These are phyloP conservation scores for Cercophora newfieldiana DNA, from an alignment of 495 filamentous ascomycete genomes.

Conservation along the genomic window DNA sequence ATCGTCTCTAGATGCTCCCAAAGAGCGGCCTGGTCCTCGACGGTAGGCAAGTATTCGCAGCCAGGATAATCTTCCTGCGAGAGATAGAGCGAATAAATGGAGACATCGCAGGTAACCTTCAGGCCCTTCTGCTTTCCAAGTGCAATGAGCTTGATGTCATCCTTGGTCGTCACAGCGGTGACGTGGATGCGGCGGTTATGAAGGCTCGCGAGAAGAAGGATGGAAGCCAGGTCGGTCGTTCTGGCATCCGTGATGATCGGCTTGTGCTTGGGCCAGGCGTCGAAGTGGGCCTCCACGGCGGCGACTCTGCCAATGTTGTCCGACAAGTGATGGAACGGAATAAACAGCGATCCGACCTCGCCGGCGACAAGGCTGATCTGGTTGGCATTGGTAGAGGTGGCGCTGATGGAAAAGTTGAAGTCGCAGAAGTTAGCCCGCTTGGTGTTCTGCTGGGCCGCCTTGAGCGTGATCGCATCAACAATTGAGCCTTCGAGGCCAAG, in stretches of 20 bases:
- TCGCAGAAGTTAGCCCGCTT: slow-evolving; percentile 70
- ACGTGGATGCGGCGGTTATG: slow-evolving; percentile 84
- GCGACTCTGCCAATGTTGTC: slow-evolving; percentile 87
- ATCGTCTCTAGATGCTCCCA: slow-evolving; percentile 78
- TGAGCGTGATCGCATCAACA: slow-evolving; percentile 69
- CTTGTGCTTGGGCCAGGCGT: slow-evolving; percentile 77
- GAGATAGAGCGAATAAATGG: slow-evolving; percentile 78
- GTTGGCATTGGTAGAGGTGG: slow-evolving; percentile 73
- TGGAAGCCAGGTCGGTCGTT: slow-evolving; percentile 78
- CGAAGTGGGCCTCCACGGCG: slow-evolving; percentile 78
- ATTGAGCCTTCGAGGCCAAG: slow-evolving; percentile 71
- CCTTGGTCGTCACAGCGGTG: slow-evolving; percentile 77
- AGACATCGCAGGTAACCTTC: slow-evolving; percentile 83
- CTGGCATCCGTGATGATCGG: slow-evolving; percentile 85
- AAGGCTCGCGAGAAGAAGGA: slow-evolving; percentile 76
- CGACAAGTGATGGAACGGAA: slow-evolving; percentile 84
- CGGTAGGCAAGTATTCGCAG: slow-evolving; percentile 65
- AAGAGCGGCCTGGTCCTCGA: slow-evolving; percentile 71
- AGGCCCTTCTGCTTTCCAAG: slow-evolving; percentile 81
- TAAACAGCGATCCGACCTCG: slow-evolving; percentile 82
- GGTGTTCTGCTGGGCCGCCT: slow-evolving; percentile 74
- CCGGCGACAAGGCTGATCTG: slow-evolving; percentile 70
- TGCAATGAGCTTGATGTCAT: slow-evolving; percentile 78
- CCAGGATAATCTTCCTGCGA: slow-evolving; percentile 72
- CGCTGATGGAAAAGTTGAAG: slow-evolving; percentile 83